Conservation (phyloP, 345 rosid genomes). For the Raphanus raphanistrum region DNA sequence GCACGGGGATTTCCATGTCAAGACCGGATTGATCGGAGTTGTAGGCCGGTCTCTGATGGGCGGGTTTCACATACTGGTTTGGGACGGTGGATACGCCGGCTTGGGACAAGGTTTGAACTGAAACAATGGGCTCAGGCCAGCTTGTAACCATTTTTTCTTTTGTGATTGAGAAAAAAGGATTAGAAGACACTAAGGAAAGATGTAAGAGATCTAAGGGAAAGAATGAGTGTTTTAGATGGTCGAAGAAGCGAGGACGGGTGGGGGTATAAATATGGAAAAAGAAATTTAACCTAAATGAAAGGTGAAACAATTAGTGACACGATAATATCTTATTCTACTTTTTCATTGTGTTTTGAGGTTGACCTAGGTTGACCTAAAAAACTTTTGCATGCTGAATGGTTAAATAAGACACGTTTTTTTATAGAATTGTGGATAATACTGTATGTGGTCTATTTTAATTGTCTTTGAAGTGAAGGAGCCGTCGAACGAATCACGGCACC, state of each 20-base stretch:
- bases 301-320: neutral
- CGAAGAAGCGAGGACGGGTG: neutral
- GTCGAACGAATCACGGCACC: slow-evolving; percentile 31
- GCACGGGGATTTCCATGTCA: slow-evolving; percentile 51
- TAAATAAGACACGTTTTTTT: slow-evolving; percentile 24
- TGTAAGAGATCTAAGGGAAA: neutral
- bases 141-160: slow-evolving; percentile 26
- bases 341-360: slow-evolving; percentile 5
- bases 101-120: slow-evolving; percentile 78
- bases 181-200: neutral
- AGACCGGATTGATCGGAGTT: slow-evolving; percentile 3
- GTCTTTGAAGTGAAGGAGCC: slow-evolving; percentile 20
- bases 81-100: slow-evolving; percentile 61
- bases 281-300: neutral
- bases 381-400: slow-evolving; percentile 11
- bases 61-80: slow-evolving; percentile 60
- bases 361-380: neutral
- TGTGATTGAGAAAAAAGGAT: neutral
- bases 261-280: neutral
- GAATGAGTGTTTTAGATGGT: neutral
- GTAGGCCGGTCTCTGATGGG: slow-evolving; percentile 46
- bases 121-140: slow-evolving; percentile 93
- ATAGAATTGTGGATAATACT: neutral
- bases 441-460: slow-evolving; percentile 16
- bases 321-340: neutral